Conservation (phyloP, 306 rosid species). For the Cicer pinnatifidum region DNA sequence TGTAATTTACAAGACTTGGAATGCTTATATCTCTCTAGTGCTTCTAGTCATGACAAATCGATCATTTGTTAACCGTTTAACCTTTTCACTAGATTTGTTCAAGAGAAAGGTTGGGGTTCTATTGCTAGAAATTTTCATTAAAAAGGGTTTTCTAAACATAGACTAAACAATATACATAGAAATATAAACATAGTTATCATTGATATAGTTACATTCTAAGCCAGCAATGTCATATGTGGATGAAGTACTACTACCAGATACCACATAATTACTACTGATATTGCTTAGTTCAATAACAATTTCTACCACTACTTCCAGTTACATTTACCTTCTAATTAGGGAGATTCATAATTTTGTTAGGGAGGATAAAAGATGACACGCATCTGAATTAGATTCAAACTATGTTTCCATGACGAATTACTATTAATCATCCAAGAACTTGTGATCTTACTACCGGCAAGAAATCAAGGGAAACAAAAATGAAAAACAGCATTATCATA, state of each 20-base stretch:
- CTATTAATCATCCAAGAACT: slow-evolving; percentile 21
- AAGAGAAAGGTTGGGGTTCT: slow-evolving; percentile 7
- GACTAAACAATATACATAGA: not conserved
- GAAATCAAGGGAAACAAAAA: slow-evolving; percentile 2
- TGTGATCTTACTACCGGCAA: slow-evolving; percentile 1
- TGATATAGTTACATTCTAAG: not conserved
- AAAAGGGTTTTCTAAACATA: not conserved
- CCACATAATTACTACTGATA: not conserved
- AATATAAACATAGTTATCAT: not conserved
- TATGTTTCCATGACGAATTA: not conserved
- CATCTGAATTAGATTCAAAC: not conserved
- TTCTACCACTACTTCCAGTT: slow-evolving; percentile 5
- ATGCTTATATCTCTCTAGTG: not conserved
- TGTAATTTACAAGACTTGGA: not conserved
- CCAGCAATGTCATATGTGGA: not conserved
- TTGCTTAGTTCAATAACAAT: not conserved
- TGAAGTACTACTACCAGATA: not conserved
- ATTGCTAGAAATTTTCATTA: not conserved
- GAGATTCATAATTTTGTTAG: not conserved
- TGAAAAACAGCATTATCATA: not conserved
- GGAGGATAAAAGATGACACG: not conserved
- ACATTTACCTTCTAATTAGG: not conserved
- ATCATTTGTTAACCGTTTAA: not conserved
- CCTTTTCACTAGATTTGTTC: not conserved
- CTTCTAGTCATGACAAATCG: not conserved